Evolutionary conservation across 2,329 filamentous ascomycete genomes (phyloP), one percentile per base, ranked within the genome.

Genomic region (Pseudogymnoascus sp.): DNA sequence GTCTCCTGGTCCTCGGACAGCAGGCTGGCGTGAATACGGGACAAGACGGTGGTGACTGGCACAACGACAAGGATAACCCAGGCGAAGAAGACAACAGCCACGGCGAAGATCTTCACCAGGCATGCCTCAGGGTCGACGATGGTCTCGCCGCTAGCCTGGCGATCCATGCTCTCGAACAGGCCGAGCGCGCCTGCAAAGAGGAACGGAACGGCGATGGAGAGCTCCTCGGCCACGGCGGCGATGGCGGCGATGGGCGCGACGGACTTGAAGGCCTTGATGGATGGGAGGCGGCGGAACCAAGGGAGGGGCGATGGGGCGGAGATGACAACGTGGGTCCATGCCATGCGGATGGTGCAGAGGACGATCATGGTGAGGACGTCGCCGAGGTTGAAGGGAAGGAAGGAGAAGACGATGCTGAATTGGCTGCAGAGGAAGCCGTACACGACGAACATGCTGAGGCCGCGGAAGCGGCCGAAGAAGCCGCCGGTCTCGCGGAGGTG

Each of bases 321-420:
- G 71, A 97, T 92, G 72, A 96, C 84, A 69, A 90, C 87, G 74
- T 96, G 91, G 3, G 92, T 90, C 91, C 92, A 96, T 61, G 85
- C 82, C 68, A 92, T 83, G 72, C 85, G 83, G 64, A 93, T 74
- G 70, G 88, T 88, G 38, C 88, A 83, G 33, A 90, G 78, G 19
- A 82, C 74, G 21, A 93, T 74, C 60, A 83, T 80, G 26, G 84
- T 79, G 43, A 88, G 63, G 59, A 87, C 79, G 61, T 80, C 80
- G 61, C 78, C 78, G 62, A 89, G 39, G 26, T 72, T 76, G 63
- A 75, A 68, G 33, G 78, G 68, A 52, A 77, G 66, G 35, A 71
- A 69, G 16, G 74, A 66, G 68, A 88, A 70, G 8, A 70, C 33
- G 26, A 37, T 71, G 73, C 37, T 74, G 64, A 39, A 78, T 0